Conservation (phyloP, 2,329 filamentous ascomycete genomes). For the Zasmidium citrigriseum region DNA sequence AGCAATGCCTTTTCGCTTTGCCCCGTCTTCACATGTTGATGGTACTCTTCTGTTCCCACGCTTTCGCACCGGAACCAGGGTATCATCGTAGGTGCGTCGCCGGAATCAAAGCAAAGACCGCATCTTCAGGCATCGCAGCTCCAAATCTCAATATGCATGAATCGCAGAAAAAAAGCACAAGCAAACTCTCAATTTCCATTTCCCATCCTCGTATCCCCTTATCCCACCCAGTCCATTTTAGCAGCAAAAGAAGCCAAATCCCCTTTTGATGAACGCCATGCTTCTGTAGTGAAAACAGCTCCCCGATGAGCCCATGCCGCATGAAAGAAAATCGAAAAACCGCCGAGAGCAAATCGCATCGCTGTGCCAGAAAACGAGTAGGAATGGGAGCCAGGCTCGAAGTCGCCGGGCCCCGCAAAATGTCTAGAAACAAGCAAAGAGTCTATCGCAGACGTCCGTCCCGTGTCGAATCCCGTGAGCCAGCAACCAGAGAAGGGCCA, state of each 20-base stretch:
- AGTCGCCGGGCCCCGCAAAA: not conserved
- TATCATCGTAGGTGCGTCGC: not conserved
- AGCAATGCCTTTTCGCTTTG: not conserved
- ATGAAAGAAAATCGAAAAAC: constrained; percentile 8
- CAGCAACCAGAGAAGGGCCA: not conserved
- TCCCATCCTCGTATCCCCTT: not conserved
- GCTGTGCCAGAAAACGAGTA: constrained; percentile 6
- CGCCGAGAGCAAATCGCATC: constrained; percentile 3
- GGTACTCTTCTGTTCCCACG: not conserved
- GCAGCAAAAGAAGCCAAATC: constrained; percentile 1
- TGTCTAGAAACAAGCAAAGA: constrained; percentile 2
- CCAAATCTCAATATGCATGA: constrained; percentile 12
- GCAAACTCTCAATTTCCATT: constrained; percentile 5
- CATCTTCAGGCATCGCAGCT: not conserved
- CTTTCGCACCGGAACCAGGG: not conserved
- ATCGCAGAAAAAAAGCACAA: constrained; percentile 3
- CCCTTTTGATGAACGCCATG: constrained; percentile 12
- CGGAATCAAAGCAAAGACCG: not conserved
- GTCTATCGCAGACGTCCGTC: constrained; percentile 6
- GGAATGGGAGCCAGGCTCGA: constrained; percentile 2
- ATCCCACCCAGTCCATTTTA: constrained; percentile 4
- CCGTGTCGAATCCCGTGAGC: not conserved
- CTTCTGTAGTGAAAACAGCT: constrained; percentile 5
- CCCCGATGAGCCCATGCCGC: constrained; percentile 5
- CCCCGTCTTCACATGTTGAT: not conserved